phyloP scores from a whole-genome alignment of 768 basidiomycete species.

The Leccinum olivaceopallidum region DNA sequence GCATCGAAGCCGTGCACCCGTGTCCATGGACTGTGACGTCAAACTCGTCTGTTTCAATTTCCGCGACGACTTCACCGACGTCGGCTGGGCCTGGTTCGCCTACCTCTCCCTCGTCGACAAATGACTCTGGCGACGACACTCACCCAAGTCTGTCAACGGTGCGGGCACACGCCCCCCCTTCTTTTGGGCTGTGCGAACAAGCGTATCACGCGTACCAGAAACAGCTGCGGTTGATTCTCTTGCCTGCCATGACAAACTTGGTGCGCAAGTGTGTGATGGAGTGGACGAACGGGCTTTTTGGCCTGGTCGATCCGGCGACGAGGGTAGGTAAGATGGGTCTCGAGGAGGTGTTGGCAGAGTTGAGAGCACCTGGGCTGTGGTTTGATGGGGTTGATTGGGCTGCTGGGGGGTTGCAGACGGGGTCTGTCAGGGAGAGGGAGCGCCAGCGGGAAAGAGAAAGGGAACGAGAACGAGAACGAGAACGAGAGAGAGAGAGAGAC shows the following conservation, averaged over 20 bases:
- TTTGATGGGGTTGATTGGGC: conserved; percentile 72
- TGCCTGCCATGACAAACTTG: conserved; percentile 68
- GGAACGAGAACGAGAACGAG: conserved; percentile 23
- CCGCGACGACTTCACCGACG: conserved; percentile 14
- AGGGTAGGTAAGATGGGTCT: conserved; percentile 54
- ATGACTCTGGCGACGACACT: conserved; percentile 22
- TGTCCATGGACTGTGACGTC: conserved; percentile 57
- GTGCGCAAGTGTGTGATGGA: conserved; percentile 68
- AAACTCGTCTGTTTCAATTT: conserved; percentile 9
- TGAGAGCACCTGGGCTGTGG: conserved; percentile 65
- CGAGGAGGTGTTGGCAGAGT: conserved; percentile 58
- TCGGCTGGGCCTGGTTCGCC: conserved; percentile 29
- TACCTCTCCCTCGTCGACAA: conserved; percentile 19
- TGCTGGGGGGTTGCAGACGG: conserved; percentile 24
- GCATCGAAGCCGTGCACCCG: conserved; percentile 43
- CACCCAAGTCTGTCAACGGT: conserved; percentile 54
- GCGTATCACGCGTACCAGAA: conserved; percentile 58
- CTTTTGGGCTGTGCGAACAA: conserved; percentile 62
- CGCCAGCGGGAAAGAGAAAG: not conserved
- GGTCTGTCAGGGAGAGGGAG: conserved; percentile 29
- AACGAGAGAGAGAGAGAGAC: conserved; percentile 17
- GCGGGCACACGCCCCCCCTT: conserved; percentile 56
- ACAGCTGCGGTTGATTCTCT: conserved; percentile 58
- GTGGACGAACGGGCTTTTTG: conserved; percentile 45
- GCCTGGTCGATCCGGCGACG: conserved; percentile 52